Evolutionary conservation across 2,329 filamentous ascomycete genomes (phyloP), one percentile per base, ranked within the genome.

Genomic region (Berkeleyomyces rouxiae): DNA sequence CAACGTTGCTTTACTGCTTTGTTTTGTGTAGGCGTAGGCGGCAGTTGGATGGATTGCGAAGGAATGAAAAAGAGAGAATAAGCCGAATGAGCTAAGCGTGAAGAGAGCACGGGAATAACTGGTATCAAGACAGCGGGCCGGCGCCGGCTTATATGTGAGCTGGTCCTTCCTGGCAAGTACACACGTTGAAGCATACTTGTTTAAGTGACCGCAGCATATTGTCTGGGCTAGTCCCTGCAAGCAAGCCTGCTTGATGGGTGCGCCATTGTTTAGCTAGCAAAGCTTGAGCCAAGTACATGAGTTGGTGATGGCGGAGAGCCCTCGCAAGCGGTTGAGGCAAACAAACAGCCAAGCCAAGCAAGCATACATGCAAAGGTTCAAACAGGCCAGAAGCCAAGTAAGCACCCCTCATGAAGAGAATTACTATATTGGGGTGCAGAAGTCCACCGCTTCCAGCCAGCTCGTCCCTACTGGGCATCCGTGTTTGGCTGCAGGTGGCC

Each of bases 111-210:
- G 49, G 49, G 49, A 53, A 53, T 53, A 53, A 53, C 49, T 53
- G 23, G 23, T 23, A 53, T 53, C 10, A 53, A 7, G 49, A 53
- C 49, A 53, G 49, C 49, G 49, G 49, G 49, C 49, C 49, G 49
- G 49, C 49, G 49, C 49, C 49, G 49, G n/a, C 49, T 53, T 53
- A 53, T 53, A 53, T 53, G 49, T 9, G 49, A 53, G 49, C 49
- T 37, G 49, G 33, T 36, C 49, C 49, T 36, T 53, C 37, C 7
- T 53, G 31, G 49, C 49, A 36, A 53, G 49, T 33, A 47, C 13
- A 13, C 11, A 13, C 31, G 4, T 33, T 13, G 49, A 16, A 3
- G 49, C 23, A 23, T 23, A 23, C 23, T 23, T 23, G 23, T 23
- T 2, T 2, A 23, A 23, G 23, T 23, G 23, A 23, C 23, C 23